These are phyloP conservation scores for Phytophthora aleatoria DNA, from an alignment of 352 stramenopile species.

Conservation along the genomic window DNA sequence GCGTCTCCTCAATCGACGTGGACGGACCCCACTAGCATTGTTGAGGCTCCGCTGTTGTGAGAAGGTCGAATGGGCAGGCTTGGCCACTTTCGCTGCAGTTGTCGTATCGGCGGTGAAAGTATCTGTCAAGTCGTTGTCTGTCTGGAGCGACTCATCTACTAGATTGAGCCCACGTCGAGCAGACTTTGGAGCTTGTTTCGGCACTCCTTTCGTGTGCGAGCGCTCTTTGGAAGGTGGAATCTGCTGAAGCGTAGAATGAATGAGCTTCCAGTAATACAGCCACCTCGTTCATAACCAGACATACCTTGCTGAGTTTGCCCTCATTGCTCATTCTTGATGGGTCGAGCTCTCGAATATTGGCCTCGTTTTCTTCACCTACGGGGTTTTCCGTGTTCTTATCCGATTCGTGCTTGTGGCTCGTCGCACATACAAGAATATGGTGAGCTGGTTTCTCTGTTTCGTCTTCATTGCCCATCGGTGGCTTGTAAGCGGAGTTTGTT, in stretches of 20 bases:
- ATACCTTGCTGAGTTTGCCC: constrained; percentile 18
- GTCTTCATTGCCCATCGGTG: neutral
- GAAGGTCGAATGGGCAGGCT: neutral
- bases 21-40: constrained; percentile 3
- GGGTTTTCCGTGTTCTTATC: neutral
- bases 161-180: constrained; percentile 28
- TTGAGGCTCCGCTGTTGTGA: constrained; percentile 2
- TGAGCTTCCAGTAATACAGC: constrained; percentile 4
- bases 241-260: constrained; percentile 9
- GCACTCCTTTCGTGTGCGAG: constrained; percentile 8
- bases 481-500: neutral
- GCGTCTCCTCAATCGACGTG: constrained; percentile 32
- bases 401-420: neutral
- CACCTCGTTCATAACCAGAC: neutral
- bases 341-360: constrained; percentile 4
- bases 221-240: constrained; percentile 3
- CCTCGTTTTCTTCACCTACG: neutral
- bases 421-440: constrained; percentile 8
- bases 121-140: constrained; percentile 24
- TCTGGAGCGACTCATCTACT: constrained; percentile 23
- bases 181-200: constrained; percentile 27
- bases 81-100: constrained; percentile 2
- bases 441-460: neutral
- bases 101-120: constrained; percentile 2
- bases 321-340: constrained; percentile 8